These are phyloP conservation scores for Hypholoma fasciculare DNA, from an alignment of 768 basidiomycete genomes.

Conservation along the genomic window DNA sequence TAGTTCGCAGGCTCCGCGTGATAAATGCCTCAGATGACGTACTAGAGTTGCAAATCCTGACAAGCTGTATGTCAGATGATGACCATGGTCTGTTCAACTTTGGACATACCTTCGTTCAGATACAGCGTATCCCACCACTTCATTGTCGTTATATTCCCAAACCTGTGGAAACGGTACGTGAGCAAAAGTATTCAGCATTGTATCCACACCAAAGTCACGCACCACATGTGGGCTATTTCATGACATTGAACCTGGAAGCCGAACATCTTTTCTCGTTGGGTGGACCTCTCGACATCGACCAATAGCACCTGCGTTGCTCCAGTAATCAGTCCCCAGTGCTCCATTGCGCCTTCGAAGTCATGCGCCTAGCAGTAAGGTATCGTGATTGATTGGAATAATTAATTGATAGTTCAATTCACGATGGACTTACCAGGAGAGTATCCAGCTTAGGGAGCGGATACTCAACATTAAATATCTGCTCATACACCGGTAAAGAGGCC, in stretches of 20 bases:
- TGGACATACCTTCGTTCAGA: slow-evolving; percentile 58
- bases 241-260: slow-evolving; percentile 75
- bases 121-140: slow-evolving; percentile 84
- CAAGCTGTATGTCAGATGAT: background rate
- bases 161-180: slow-evolving; percentile 41
- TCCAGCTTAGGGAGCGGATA: slow-evolving; percentile 95
- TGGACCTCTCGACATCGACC: slow-evolving; percentile 41
- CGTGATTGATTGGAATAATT: background rate
- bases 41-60: slow-evolving; percentile 1
- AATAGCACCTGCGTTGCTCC: slow-evolving; percentile 78
- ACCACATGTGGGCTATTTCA: slow-evolving; percentile 82
- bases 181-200: background rate
- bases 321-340: slow-evolving; percentile 90
- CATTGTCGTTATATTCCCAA: slow-evolving; percentile 91
- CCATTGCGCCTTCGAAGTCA: slow-evolving; percentile 57
- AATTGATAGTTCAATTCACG: background rate
- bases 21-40: background rate
- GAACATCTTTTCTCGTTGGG: slow-evolving; percentile 61
- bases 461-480: slow-evolving; percentile 87
- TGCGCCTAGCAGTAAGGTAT: background rate
- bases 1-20: background rate
- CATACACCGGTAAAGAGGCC: slow-evolving; percentile 81
- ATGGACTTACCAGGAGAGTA: slow-evolving; percentile 69
- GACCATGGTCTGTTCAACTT: background rate
- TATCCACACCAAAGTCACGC: slow-evolving; percentile 7